These are phyloP conservation scores for Cladophialophora chaetospira DNA, from an alignment of 2,329 filamentous ascomycete genomes.

Conservation along the genomic window DNA sequence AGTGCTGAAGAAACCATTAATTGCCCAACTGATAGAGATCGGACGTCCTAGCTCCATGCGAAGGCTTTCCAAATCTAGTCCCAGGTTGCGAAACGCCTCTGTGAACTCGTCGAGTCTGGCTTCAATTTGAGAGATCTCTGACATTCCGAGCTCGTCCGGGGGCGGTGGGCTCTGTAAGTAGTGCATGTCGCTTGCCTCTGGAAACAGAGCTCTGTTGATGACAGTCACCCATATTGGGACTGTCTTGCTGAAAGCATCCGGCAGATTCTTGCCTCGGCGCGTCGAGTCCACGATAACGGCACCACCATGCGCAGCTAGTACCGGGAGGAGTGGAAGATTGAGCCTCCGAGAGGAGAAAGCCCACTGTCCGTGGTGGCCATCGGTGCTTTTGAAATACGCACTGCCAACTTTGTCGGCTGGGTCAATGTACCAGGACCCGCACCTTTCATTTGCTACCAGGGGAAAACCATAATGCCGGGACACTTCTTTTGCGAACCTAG, in stretches of 20 bases:
- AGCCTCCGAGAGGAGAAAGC: slow-evolving; percentile 80
- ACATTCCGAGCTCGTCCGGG: slow-evolving; percentile 55
- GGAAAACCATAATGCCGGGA: slow-evolving; percentile 59
- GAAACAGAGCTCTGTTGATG: slow-evolving; percentile 77
- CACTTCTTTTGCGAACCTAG: slow-evolving; percentile 69
- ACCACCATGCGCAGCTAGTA: slow-evolving; percentile 60
- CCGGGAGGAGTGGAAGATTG: slow-evolving; percentile 76
- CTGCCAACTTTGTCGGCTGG: slow-evolving; percentile 67
- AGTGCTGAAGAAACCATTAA: slow-evolving; percentile 17
- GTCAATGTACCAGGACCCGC: slow-evolving; percentile 91
- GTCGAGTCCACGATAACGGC: slow-evolving; percentile 91
- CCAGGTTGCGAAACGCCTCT: slow-evolving; percentile 47
- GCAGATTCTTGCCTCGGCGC: slow-evolving; percentile 87
- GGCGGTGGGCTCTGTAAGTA: slow-evolving; percentile 64
- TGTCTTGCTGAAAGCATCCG: slow-evolving; percentile 91
- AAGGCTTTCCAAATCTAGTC: slow-evolving; percentile 19
- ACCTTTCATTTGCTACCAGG: slow-evolving; percentile 88
- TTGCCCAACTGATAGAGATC: slow-evolving; percentile 29
- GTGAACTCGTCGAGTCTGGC: slow-evolving; percentile 61
- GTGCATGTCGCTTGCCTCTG: slow-evolving; percentile 52
- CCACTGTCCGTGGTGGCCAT: slow-evolving; percentile 91
- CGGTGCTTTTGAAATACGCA: slow-evolving; percentile 97
- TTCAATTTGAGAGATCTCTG: slow-evolving; percentile 63
- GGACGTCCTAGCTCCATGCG: slow-evolving; percentile 19
- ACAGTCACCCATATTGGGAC: slow-evolving; percentile 92